These are phyloP conservation scores for Blastomyces gilchristii DNA, from an alignment of 2,329 filamentous ascomycete genomes.

Conservation along the genomic window DNA sequence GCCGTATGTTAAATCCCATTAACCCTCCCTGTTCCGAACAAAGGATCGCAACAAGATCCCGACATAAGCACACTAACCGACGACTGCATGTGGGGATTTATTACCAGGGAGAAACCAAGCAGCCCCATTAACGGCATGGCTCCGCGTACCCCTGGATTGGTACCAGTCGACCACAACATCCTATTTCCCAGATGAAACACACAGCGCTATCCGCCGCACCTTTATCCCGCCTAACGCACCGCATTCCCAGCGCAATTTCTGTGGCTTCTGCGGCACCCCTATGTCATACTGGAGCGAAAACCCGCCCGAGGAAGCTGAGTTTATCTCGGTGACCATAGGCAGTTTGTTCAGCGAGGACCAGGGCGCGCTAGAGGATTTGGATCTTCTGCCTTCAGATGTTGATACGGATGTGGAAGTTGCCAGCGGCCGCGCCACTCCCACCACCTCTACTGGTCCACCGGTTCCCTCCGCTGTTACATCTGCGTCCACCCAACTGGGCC, in stretches of 20 bases:
- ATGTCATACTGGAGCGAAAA: conserved; percentile 74
- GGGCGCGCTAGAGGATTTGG: conserved; percentile 60
- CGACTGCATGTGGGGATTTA: background rate
- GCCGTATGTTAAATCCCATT: conserved; percentile 49
- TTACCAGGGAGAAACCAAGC: conserved; percentile 52
- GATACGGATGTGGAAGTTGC: conserved; percentile 25
- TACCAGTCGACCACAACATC: conserved; percentile 66
- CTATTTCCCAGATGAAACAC: conserved; percentile 68
- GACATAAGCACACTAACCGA: background rate
- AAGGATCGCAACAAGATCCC: background rate
- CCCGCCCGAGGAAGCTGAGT: conserved; percentile 60
- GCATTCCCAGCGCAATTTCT: conserved; percentile 65
- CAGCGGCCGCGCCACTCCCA: background rate
- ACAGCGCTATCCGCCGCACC: conserved; percentile 53
- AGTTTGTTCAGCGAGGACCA: conserved; percentile 64
- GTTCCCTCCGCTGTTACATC: conserved; percentile 6
- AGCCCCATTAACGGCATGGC: conserved; percentile 65
- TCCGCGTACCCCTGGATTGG: conserved; percentile 72
- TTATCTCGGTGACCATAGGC: conserved; percentile 71
- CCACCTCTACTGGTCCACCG: background rate
- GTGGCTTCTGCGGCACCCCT: conserved; percentile 82
- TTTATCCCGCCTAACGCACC: conserved; percentile 53
- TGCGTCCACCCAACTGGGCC: conserved; percentile 12
- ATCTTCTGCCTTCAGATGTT: conserved; percentile 51
- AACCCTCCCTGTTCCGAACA: background rate